Evolutionary conservation across 2,329 filamentous ascomycete genomes (phyloP).

Genomic region (Calonectria crousiana): DNA sequence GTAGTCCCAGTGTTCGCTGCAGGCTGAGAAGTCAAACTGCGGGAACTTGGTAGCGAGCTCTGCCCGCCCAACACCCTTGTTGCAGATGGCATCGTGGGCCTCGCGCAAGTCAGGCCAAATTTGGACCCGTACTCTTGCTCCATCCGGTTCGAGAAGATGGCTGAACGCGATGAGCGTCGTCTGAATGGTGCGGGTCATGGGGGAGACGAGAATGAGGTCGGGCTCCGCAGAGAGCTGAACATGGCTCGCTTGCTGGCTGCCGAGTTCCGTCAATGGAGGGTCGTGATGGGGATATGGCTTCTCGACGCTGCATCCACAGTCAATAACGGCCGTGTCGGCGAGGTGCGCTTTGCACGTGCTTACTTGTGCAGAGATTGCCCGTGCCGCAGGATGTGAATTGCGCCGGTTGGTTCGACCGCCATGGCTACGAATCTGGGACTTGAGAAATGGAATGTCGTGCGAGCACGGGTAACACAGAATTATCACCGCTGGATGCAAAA

Average conservation of each 20-base stretch:
- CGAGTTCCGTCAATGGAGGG: slow-evolving; percentile 12
- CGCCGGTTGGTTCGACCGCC: background rate
- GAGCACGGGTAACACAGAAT: background rate
- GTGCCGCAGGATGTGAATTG: slow-evolving; percentile 15
- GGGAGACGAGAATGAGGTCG: slow-evolving; percentile 11
- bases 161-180: slow-evolving; percentile 36
- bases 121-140: slow-evolving; percentile 23
- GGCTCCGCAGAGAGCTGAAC: background rate
- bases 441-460: background rate
- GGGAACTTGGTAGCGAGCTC: slow-evolving; percentile 33
- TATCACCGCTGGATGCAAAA: background rate
- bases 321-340: background rate
- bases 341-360: background rate
- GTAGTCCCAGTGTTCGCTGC: slow-evolving; percentile 36
- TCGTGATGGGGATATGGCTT: background rate
- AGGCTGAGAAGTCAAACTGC: slow-evolving; percentile 34
- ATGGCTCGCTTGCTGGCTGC: slow-evolving; percentile 1
- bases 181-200: slow-evolving; percentile 35
- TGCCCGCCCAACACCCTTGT: slow-evolving; percentile 33
- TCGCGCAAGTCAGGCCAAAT: slow-evolving; percentile 41
- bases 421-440: background rate
- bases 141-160: slow-evolving; percentile 9
- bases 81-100: slow-evolving; percentile 41
- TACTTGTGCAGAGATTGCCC: slow-evolving; percentile 17
- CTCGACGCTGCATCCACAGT: background rate